Conservation (phyloP, 208 protist genomes). For the Acanthamoeba lenticulata region DNA sequence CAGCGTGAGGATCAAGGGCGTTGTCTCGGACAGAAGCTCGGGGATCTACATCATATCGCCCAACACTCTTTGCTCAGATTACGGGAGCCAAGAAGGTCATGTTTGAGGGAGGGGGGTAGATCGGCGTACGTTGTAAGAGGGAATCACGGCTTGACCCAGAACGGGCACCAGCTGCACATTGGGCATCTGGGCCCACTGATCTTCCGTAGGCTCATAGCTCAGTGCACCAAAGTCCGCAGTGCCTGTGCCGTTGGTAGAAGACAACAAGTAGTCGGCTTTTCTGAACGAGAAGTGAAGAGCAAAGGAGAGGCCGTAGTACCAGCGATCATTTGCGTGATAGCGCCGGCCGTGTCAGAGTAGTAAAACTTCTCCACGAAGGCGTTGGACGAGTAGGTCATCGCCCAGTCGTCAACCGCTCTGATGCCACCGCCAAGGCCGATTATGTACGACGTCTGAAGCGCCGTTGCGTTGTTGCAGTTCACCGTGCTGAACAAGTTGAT, state of each 20-base stretch:
- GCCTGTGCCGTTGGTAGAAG: no score
- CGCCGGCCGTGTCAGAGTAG: neutral
- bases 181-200: neutral
- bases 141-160: neutral
- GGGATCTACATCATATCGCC: neutral
- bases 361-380: neutral
- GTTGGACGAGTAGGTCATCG: neutral
- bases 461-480: neutral
- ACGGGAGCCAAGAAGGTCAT: neutral
- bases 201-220: neutral
- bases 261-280: no score
- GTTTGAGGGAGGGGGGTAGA: no score
- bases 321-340: neutral
- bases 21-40: neutral
- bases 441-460: neutral
- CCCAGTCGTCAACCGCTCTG: neutral
- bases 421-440: neutral
- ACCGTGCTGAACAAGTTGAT: neutral
- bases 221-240: neutral
- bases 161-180: neutral
- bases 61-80: neutral
- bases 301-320: no score
- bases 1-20: neutral
- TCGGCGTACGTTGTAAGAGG: neutral
- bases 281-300: no score